Conservation (phyloP, 2,329 filamentous ascomycete genomes). For the Cordyceps sp. region DNA sequence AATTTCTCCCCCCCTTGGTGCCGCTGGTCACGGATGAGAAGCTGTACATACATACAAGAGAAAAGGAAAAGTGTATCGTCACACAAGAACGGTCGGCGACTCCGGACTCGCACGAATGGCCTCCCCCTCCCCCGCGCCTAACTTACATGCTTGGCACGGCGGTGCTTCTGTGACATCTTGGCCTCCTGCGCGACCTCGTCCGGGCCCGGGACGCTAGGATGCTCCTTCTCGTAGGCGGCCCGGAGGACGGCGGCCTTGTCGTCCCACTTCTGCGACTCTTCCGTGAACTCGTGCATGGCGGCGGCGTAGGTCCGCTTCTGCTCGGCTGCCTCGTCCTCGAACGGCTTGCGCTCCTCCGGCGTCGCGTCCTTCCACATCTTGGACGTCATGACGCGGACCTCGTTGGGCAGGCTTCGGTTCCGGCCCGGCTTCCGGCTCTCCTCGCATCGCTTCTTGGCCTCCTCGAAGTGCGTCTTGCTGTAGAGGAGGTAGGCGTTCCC, state of each 20-base stretch:
- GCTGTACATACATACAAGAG: too few species aligned
- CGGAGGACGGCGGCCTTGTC: constrained; percentile 39
- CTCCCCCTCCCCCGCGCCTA: constrained; percentile 13
- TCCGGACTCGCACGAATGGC: too few species aligned
- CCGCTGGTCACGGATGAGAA: too few species aligned
- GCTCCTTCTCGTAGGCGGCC: constrained; percentile 31
- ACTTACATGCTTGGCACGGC: constrained; percentile 19
- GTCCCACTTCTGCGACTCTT: constrained; percentile 56
- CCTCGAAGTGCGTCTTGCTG: constrained; percentile 62
- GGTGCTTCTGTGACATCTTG: constrained; percentile 12
- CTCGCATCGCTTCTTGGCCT: constrained; percentile 41
- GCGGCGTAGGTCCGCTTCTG: constrained; percentile 51
- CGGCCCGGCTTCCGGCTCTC: constrained; percentile 45
- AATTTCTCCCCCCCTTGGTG: too few species aligned
- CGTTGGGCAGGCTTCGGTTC: constrained; percentile 53
- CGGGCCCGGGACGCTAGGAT: constrained; percentile 20
- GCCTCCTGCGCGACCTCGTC: constrained; percentile 8
- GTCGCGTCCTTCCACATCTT: constrained; percentile 77
- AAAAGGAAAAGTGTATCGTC: too few species aligned
- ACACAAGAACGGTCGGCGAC: too few species aligned
- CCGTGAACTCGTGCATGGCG: constrained; percentile 41
- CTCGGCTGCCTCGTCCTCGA: constrained; percentile 53
- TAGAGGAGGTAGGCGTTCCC: constrained; percentile 83
- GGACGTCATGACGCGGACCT: constrained; percentile 72
- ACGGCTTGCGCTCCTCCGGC: constrained; percentile 58